Base-by-base conservation (phyloP, 116 monocot species). In the Dioscorea cayenensis region DNA sequence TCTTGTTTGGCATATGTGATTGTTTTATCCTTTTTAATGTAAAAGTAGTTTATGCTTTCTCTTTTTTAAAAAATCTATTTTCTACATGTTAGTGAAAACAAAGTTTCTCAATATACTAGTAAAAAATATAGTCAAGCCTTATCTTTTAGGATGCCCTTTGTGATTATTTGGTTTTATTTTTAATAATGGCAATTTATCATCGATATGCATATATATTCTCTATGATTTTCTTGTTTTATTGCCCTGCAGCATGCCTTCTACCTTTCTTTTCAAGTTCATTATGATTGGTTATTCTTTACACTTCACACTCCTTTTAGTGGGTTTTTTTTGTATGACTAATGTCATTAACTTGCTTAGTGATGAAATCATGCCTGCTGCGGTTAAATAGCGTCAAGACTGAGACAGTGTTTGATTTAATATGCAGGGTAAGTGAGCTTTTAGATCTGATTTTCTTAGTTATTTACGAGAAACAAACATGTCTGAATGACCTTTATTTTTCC, bases 391-490 rank as follows among this genome's bases (percentile, higher is more conserved):
- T 91, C 6, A 75, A 77, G 36, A 69, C 17, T 35, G 69, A 52
- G 63, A 17, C 38, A 64, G n/a, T 73, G 72, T 82, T 80, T 68
- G 85, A 91, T 78, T 64, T 87, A 49, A 69, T 91, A 61, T 91
- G 91, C 82, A 85, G 85, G 85, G 91, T 81, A 80, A 55, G 63
- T 66, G 12, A 66, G 2, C 5, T 13, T 20, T 20, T 28, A 43
- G 43, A 43, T 71, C 36, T 37, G 14, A 36, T 62, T 64, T 71
- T 23, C 22, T 28, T 49, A 14, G 28, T 75, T 48, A 16, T 18
- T 74, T 60, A 25, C 29, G 35, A 22, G 29, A 38, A 19, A 36
- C 59, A 36, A 66, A 58, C 18, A 11, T 62, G 6, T 4, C 18
- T 22, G 25, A 62, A 62, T 28, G 12, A 27, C 22, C 8, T 21